phyloP scores from a whole-genome alignment of 2,329 filamentous ascomycete species.

The Fusarium sp. region DNA sequence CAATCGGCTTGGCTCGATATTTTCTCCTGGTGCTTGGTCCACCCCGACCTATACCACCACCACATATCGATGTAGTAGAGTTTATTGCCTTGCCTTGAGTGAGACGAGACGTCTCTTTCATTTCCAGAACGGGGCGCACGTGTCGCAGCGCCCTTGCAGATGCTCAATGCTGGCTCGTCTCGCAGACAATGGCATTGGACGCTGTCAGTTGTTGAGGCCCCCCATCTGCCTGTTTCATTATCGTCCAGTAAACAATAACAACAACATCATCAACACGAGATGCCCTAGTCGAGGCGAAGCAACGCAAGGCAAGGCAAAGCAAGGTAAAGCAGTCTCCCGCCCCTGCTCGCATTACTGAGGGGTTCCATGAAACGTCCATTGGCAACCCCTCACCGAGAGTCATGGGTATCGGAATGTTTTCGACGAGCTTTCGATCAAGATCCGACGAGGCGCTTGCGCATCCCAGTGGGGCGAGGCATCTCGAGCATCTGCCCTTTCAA shows the following conservation, averaged over 20 bases:
- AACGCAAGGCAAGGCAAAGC: not conserved
- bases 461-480: constrained; percentile 33
- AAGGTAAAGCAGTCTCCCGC: constrained; percentile 22
- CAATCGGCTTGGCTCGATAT: constrained; percentile 7
- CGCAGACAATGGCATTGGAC: constrained; percentile 9
- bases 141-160: constrained; percentile 33
- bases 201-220: constrained; percentile 30
- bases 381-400: constrained; percentile 15
- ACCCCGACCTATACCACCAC: constrained; percentile 15
- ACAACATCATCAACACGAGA: constrained; percentile 19
- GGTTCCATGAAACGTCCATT: constrained; percentile 35
- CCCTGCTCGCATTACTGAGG: constrained; percentile 35
- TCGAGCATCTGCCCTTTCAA: constrained; percentile 32
- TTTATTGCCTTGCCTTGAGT: constrained; percentile 17
- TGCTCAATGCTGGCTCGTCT: constrained; percentile 13
- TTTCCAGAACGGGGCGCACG: constrained; percentile 40
- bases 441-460: constrained; percentile 45
- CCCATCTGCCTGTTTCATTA: constrained; percentile 16
- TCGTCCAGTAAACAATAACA: constrained; percentile 18
- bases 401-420: constrained; percentile 42
- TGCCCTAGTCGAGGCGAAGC: not conserved
- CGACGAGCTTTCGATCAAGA: constrained; percentile 42
- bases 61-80: constrained; percentile 5
- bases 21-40: constrained; percentile 6
- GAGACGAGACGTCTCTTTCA: constrained; percentile 15